Conservation (phyloP, 345 rosid genomes). For the Aquilaria malaccensis region DNA sequence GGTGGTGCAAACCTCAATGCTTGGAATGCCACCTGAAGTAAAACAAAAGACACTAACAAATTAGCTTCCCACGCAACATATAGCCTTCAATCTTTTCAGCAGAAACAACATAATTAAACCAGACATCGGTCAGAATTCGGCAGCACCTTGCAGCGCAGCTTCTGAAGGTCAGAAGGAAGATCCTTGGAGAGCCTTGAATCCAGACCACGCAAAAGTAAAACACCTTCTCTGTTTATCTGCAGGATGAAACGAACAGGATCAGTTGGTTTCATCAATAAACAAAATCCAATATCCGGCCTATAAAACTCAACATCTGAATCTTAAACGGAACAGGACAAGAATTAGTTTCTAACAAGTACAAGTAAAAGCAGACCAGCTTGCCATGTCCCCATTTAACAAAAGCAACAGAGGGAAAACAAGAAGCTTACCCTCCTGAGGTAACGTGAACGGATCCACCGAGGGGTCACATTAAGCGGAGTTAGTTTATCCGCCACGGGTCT, state of each 20-base stretch:
- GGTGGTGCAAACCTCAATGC: constrained; percentile 69
- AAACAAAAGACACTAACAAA: constrained; percentile 1
- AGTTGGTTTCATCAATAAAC: background rate
- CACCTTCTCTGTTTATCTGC: constrained; percentile 87
- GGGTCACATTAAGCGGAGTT: constrained; percentile 74
- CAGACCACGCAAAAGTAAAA: constrained; percentile 76
- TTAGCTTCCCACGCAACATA: background rate
- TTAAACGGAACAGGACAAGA: background rate
- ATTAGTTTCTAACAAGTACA: background rate
- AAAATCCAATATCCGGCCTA: background rate
- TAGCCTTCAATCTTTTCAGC: background rate
- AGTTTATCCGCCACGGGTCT: constrained; percentile 78
- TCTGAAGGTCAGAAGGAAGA: constrained; percentile 90
- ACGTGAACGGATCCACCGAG: constrained; percentile 88
- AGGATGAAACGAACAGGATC: constrained; percentile 10
- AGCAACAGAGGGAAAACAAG: background rate
- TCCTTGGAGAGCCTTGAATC: constrained; percentile 96
- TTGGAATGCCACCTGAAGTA: constrained; percentile 71
- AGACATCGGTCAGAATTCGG: background rate
- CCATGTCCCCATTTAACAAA: background rate
- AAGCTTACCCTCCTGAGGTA: constrained; percentile 68
- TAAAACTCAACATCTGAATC: background rate
- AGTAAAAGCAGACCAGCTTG: background rate
- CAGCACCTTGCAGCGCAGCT: constrained; percentile 86
- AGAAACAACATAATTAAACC: constrained; percentile 2